phyloP scores from a whole-genome alignment of 2,329 filamentous ascomycete species.

The Alternaria consortialis region DNA sequence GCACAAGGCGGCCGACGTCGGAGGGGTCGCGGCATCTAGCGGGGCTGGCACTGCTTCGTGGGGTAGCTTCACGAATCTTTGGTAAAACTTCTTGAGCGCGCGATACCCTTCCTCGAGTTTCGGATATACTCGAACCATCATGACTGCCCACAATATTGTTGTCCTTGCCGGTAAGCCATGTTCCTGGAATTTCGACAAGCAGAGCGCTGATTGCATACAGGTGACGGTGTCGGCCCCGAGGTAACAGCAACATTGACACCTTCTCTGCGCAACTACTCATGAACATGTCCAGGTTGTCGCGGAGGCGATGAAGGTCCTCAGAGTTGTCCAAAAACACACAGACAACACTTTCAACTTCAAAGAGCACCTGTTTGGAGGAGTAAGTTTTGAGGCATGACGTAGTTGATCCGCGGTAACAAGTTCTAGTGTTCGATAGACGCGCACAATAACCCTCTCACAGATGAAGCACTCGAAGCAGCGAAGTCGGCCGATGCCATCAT shows the following conservation, averaged over 20 bases:
- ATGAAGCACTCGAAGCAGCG: conserved; percentile 81
- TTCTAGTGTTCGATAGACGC: conserved; percentile 85
- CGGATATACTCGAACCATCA: conserved; percentile 15
- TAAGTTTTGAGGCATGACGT: conserved; percentile 61
- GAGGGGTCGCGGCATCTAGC: conserved; percentile 12
- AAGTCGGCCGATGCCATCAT: conserved; percentile 89
- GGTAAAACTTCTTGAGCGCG: conserved; percentile 6
- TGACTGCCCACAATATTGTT: conserved; percentile 55
- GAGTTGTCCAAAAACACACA: conserved; percentile 77
- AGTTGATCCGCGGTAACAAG: conserved; percentile 7
- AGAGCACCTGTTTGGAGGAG: conserved; percentile 89
- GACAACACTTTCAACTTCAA: conserved; percentile 87
- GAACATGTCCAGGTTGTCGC: conserved; percentile 71
- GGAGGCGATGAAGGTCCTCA: conserved; percentile 87
- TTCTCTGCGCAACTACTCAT: conserved; percentile 27
- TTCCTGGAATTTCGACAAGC: not conserved
- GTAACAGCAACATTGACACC: conserved; percentile 33
- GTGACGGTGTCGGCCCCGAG: conserved; percentile 55
- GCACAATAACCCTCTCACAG: conserved; percentile 79
- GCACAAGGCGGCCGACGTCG: conserved; percentile 12
- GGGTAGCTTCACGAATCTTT: conserved; percentile 16
- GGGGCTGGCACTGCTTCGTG: conserved; percentile 10
- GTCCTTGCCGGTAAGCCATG: conserved; percentile 50
- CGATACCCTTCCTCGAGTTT: not conserved
- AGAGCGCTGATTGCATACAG: conserved; percentile 37